These are phyloP conservation scores for Pisolithus marmoratus DNA, from an alignment of 768 basidiomycete species.

Conservation along the genomic window DNA sequence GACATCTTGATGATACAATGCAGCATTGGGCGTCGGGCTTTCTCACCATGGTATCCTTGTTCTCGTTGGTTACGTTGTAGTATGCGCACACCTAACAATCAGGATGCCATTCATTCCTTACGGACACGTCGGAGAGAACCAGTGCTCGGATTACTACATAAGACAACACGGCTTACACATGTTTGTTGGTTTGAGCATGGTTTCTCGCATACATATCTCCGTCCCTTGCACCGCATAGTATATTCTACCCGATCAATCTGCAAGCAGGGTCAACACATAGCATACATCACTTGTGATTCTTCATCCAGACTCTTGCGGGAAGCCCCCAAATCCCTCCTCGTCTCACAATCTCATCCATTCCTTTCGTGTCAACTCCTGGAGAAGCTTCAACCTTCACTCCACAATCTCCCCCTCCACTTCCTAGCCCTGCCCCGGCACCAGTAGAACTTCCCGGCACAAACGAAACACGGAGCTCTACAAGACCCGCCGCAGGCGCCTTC, in stretches of 20 bases:
- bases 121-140: too few species aligned
- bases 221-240: not conserved
- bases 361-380: constrained; percentile 44
- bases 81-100: too few species aligned
- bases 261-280: not conserved
- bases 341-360: constrained; percentile 65
- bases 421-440: constrained; percentile 6
- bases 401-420: constrained; percentile 13
- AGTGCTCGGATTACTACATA: too few species aligned
- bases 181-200: not conserved
- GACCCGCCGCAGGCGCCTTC: constrained; percentile 55
- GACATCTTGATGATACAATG: too few species aligned
- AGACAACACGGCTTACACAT: too few species aligned
- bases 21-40: too few species aligned
- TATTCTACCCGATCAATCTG: not conserved
- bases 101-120: too few species aligned
- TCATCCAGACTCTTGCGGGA: constrained; percentile 57
- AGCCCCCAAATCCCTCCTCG: constrained; percentile 68
- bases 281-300: constrained; percentile 10
- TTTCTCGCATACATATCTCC: not conserved
- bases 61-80: too few species aligned
- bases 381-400: constrained; percentile 20
- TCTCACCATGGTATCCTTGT: too few species aligned
- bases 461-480: constrained; percentile 58
- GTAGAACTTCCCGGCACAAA: constrained; percentile 43